Evolutionary conservation across 495 filamentous ascomycete genomes (phyloP), one percentile per base, ranked within the genome.

Genomic region (Lasiosphaeris hirsuta): DNA sequence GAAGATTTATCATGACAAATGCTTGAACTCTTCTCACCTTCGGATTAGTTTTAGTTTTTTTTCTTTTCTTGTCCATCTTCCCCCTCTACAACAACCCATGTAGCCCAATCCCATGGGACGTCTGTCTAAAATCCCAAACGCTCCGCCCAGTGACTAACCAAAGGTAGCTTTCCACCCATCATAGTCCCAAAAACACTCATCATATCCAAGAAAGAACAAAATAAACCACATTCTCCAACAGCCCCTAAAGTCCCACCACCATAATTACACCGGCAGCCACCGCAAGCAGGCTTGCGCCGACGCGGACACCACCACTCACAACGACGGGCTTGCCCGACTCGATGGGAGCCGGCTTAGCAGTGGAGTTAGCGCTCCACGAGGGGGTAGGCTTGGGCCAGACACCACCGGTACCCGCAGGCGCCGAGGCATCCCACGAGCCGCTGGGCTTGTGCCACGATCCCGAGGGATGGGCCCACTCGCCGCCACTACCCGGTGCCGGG

Each of bases 271-370:
- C 53, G 5, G 35, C 53, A 15, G 43, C 11, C 34, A 41, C 40
- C 15, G 23, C 53, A 13, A 47, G 13, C n/a, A 66, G 42, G 66
- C 71, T 73, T 30, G 46, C 52, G 18, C 65, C 63, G 4, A 60
- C 58, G 63, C 63, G 67, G 51, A 62, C 57, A 37, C 65, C 65
- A 39, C 59, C 63, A 57, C 56, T 69, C n/a, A 67, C 58, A 13
- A 54, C 52, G 0, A 68, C 68, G 5, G 49, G 54, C 40, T 34
- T 43, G 52, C 43, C 39, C 39, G 39, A 13, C 39, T 41, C 39
- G 11, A 33, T n/a, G 11, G 38, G 10, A n/a, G 40, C 11, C 33
- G 47, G 47, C 39, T 49, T 45, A 39, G 43, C 55, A 9, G 55
- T 50, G 34, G 55, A 45, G 43, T 58, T 58, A 44, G 48, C 55